A percentile compares a stretch with the other conserved stretches of the same genome.
Conservation (phyloP, 2,329 filamentous ascomycete genomes). For the Thermomyces lanuginosus region DNA sequence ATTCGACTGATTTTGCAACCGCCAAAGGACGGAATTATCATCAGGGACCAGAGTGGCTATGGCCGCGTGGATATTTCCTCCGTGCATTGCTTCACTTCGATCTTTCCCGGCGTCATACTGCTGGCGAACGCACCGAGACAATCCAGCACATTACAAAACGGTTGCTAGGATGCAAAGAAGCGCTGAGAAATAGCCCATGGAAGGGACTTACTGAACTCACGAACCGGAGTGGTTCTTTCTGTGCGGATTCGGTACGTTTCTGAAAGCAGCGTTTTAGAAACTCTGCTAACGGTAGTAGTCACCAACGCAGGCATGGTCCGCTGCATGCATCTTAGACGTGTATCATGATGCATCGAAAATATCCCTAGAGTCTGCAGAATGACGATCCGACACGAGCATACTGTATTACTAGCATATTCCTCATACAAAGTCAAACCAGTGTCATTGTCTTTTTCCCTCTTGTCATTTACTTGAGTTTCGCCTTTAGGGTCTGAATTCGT, state of each 20-base stretch:
- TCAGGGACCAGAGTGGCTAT: constrained; percentile 94
- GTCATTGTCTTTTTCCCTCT: no score
- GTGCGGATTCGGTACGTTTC: constrained; percentile 62
- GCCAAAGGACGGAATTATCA: constrained; percentile 95
- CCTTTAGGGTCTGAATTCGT: no score
- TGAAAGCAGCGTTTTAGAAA: no score
- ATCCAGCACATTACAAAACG: constrained; percentile 89
- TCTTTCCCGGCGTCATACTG: constrained; percentile 49
- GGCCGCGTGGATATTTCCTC: constrained; percentile 92
- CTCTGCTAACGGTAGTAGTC: constrained; percentile 37
- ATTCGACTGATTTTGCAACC: constrained; percentile 78
- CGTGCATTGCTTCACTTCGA: constrained; percentile 85
- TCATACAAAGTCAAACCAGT: no score
- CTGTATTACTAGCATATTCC: no score
- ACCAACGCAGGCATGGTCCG: constrained; percentile 92
- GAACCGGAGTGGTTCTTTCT: constrained; percentile 71
- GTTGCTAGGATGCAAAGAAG: constrained; percentile 67
- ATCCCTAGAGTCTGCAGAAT: no score
- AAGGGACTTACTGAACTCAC: constrained; percentile 85
- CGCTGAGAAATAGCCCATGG: constrained; percentile 68
- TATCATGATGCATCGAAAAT: constrained; percentile 68
- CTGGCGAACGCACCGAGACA: constrained; percentile 60
- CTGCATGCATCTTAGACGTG: constrained; percentile 82
- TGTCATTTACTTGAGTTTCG: no score
- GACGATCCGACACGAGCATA: no score